A percentile compares a stretch with the other conserved stretches of the same genome.
Conservation (phyloP, 2,329 filamentous ascomycete genomes). For the Byssothecium circinans region DNA sequence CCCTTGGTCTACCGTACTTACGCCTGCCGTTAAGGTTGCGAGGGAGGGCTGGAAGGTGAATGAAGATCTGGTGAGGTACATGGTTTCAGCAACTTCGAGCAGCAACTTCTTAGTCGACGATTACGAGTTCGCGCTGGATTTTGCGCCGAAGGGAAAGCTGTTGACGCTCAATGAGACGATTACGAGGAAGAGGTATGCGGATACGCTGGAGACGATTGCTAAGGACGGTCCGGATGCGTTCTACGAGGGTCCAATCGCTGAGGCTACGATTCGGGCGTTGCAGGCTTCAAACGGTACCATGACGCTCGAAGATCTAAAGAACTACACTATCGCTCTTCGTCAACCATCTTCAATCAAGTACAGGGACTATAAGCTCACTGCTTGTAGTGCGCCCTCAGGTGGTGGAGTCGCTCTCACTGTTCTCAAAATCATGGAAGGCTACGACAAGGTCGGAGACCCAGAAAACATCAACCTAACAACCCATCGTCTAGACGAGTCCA, state of each 20-base stretch:
- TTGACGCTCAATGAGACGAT: constrained; percentile 75
- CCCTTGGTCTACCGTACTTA: constrained; percentile 64
- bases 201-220: constrained; percentile 78
- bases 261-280: constrained; percentile 71
- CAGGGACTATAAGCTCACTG: constrained; percentile 69
- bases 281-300: constrained; percentile 77
- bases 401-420: constrained; percentile 74
- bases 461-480: constrained; percentile 67
- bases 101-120: constrained; percentile 72
- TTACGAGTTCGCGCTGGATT: constrained; percentile 81
- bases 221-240: constrained; percentile 71
- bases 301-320: constrained; percentile 74
- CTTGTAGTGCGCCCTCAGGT: constrained; percentile 73
- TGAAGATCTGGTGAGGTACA: constrained; percentile 73
- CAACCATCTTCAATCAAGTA: constrained; percentile 58
- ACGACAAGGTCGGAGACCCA: constrained; percentile 62
- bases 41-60: constrained; percentile 62
- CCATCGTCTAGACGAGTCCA: constrained; percentile 83
- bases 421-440: constrained; percentile 82
- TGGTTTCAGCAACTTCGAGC: constrained; percentile 53
- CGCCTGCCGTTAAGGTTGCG: constrained; percentile 74
- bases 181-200: constrained; percentile 76
- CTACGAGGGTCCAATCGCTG: constrained; percentile 71
- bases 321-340: constrained; percentile 70
- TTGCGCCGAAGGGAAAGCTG: constrained; percentile 78